These are phyloP conservation scores for Mycocentrospora acerina DNA, from an alignment of 2,329 filamentous ascomycete species.

Conservation along the genomic window DNA sequence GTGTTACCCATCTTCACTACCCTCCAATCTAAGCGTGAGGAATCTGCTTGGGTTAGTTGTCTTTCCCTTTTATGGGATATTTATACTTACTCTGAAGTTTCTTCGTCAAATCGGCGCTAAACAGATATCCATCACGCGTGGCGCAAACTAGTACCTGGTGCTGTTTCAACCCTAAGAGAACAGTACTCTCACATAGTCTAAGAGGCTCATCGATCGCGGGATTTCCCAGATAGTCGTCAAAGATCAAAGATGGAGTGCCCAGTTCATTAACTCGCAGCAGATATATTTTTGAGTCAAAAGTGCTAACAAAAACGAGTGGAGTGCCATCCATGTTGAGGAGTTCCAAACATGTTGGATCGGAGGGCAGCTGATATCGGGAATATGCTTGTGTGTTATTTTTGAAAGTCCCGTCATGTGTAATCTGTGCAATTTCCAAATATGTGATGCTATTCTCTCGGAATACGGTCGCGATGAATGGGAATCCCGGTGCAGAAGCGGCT, in stretches of 20 bases:
- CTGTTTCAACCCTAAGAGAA: constrained; percentile 14
- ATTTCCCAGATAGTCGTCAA: constrained; percentile 13
- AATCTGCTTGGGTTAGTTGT: constrained; percentile 6
- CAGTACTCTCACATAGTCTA: constrained; percentile 35
- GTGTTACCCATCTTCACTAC: constrained; percentile 29
- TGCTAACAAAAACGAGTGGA: constrained; percentile 31
- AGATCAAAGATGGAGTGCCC: constrained; percentile 5
- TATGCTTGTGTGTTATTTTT: constrained; percentile 2
- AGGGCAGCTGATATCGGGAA: constrained; percentile 15
- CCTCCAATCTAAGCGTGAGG: constrained; percentile 8
- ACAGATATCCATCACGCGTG: constrained; percentile 37
- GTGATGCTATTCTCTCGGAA: constrained; percentile 18
- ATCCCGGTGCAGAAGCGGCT: constrained; percentile 17
- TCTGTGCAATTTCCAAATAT: constrained; percentile 26
- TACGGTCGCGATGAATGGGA: constrained; percentile 20
- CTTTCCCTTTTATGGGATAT: background rate
- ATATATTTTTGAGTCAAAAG: constrained; percentile 23
- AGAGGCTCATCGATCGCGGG: constrained; percentile 3
- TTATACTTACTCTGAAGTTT: constrained; percentile 8
- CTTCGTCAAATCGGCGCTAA: constrained; percentile 14
- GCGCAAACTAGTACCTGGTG: constrained; percentile 34
- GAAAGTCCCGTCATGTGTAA: constrained; percentile 19
- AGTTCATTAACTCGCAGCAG: constrained; percentile 21
- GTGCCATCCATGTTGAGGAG: constrained; percentile 22
- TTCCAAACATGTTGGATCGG: constrained; percentile 39